Conservation (phyloP, 2,329 filamentous ascomycete species). For the Zasmidium angulare region DNA sequence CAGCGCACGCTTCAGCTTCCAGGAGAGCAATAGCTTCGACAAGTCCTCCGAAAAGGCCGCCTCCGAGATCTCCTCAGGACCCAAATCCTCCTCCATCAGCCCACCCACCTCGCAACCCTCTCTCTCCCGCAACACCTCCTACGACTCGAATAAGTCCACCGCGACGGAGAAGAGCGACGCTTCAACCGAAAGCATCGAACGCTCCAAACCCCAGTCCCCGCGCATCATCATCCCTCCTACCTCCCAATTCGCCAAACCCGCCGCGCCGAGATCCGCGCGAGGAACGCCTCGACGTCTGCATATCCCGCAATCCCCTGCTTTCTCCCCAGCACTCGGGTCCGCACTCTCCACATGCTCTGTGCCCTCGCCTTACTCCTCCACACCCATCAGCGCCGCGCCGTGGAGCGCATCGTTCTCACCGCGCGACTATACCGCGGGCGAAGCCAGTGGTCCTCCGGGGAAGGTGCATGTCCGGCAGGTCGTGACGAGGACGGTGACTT, state of each 20-base stretch:
- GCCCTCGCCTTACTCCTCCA: conserved; percentile 69
- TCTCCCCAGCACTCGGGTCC: conserved; percentile 51
- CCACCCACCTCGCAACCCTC: conserved; percentile 25
- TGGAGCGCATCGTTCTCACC: conserved; percentile 57
- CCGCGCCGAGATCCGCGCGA: conserved; percentile 59
- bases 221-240: conserved; percentile 46
- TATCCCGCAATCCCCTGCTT: conserved; percentile 70
- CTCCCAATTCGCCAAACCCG: conserved; percentile 50
- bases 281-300: conserved; percentile 63
- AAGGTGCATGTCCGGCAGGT: conserved; percentile 78
- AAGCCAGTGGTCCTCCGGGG: conserved; percentile 27
- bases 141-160: conserved; percentile 24
- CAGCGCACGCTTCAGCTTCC: conserved; percentile 52
- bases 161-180: conserved; percentile 14
- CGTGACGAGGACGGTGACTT: conserved; percentile 90
- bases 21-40: conserved; percentile 40
- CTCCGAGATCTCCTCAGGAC: conserved; percentile 25
- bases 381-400: conserved; percentile 35
- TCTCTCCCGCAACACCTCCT: conserved; percentile 38
- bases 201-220: conserved; percentile 35
- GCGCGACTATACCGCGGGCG: conserved; percentile 60
- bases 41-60: conserved; percentile 25
- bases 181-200: conserved; percentile 21
- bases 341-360: conserved; percentile 42
- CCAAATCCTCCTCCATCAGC: conserved; percentile 34